phyloP scores from a whole-genome alignment of 2,329 filamentous ascomycete genomes.

The Pseudogymnoascus sp. region DNA sequence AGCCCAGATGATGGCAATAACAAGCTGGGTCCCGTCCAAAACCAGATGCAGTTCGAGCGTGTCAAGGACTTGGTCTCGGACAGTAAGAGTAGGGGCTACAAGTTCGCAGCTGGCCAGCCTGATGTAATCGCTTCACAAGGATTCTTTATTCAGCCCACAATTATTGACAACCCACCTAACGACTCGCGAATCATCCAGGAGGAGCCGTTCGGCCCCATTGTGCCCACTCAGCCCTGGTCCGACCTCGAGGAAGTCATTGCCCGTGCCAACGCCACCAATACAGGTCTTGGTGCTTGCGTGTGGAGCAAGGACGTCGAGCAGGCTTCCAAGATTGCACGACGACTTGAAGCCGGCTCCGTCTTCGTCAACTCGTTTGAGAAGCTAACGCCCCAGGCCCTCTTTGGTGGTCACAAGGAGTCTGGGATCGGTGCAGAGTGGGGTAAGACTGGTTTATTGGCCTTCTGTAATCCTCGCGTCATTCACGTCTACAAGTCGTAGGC shows the following conservation, averaged over 20 bases:
- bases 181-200: slow-evolving; percentile 70
- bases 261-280: slow-evolving; percentile 54
- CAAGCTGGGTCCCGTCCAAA: slow-evolving; percentile 66
- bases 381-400: slow-evolving; percentile 56
- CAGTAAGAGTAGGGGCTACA: slow-evolving; percentile 58
- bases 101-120: slow-evolving; percentile 54
- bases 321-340: slow-evolving; percentile 57
- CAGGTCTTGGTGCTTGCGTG: slow-evolving; percentile 60
- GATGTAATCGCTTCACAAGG: slow-evolving; percentile 51
- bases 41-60: slow-evolving; percentile 61
- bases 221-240: slow-evolving; percentile 62
- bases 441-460: no score
- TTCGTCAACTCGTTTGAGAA: slow-evolving; percentile 50
- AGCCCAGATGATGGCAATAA: slow-evolving; percentile 58
- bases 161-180: slow-evolving; percentile 61
- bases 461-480: no score
- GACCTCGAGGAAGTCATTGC: slow-evolving; percentile 58
- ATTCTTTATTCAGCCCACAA: slow-evolving; percentile 66
- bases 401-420: slow-evolving; percentile 70
- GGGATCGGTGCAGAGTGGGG: slow-evolving; percentile 69
- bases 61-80: slow-evolving; percentile 60
- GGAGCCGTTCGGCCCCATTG: slow-evolving; percentile 68
- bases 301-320: slow-evolving; percentile 62
- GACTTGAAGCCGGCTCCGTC: slow-evolving; percentile 47
- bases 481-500: no score